These are phyloP conservation scores for Zopfochytrium polystomum DNA, from an alignment of 371 early-diverging fungal species.

Conservation along the genomic window DNA sequence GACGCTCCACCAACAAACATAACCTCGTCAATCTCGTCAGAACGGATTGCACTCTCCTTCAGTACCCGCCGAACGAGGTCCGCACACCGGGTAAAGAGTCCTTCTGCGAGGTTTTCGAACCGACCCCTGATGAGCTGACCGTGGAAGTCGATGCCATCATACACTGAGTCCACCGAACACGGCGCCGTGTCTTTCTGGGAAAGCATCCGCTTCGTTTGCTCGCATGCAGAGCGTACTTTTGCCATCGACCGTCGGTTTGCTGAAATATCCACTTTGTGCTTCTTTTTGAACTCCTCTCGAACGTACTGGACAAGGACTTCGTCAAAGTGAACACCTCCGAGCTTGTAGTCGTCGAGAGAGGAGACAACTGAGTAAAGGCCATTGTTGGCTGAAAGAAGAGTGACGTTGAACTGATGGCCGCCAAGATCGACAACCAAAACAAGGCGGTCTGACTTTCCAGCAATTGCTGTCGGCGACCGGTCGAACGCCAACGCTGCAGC, in stretches of 20 bases:
- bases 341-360: slow-evolving; percentile 76
- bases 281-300: slow-evolving; percentile 82
- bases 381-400: slow-evolving; percentile 80
- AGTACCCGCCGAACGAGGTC: slow-evolving; percentile 72
- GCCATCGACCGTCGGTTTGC: slow-evolving; percentile 71
- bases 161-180: slow-evolving; percentile 87
- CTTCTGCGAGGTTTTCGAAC: slow-evolving; percentile 85
- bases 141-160: slow-evolving; percentile 92
- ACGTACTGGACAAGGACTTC: slow-evolving; percentile 81
- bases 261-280: slow-evolving; percentile 74
- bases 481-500: slow-evolving; percentile 96
- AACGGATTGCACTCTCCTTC: slow-evolving; percentile 57
- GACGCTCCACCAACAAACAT: slow-evolving; percentile 67
- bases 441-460: slow-evolving; percentile 59
- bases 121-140: slow-evolving; percentile 82
- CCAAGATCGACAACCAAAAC: slow-evolving; percentile 97
- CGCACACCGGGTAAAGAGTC: slow-evolving; percentile 73
- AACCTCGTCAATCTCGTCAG: slow-evolving; percentile 58
- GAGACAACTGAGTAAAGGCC: slow-evolving; percentile 88
- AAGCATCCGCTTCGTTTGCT: slow-evolving; percentile 93
- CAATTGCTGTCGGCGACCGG: slow-evolving; percentile 51
- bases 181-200: slow-evolving; percentile 83
- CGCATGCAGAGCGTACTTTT: slow-evolving; percentile 74
- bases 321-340: slow-evolving; percentile 94
- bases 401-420: slow-evolving; percentile 91